phyloP scores from a whole-genome alignment of 2,329 filamentous ascomycete species.

The Fusarium acutatum region DNA sequence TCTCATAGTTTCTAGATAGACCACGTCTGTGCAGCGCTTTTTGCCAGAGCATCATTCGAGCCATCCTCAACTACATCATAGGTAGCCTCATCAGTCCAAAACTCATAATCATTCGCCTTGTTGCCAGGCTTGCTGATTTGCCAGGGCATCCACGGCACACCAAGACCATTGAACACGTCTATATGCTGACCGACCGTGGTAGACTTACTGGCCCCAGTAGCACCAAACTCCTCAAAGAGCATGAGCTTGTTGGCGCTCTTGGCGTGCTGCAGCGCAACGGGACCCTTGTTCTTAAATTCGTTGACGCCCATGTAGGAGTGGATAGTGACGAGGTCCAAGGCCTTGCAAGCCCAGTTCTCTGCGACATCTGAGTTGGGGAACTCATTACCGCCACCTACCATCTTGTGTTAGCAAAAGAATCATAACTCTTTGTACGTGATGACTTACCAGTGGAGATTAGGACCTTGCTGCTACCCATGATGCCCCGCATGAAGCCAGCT shows the following conservation, averaged over 20 bases:
- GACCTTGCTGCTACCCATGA: not conserved
- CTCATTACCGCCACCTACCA: not conserved
- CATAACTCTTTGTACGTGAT: rapidly evolving
- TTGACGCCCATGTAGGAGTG: not conserved
- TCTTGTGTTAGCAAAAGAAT: not conserved
- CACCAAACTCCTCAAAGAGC: not conserved
- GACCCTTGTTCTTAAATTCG: not conserved
- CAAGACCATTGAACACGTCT: not conserved
- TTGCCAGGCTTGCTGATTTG: not conserved
- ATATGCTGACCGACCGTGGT: not conserved
- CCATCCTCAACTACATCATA: not conserved
- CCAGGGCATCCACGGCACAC: not conserved
- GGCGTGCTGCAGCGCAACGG: not conserved
- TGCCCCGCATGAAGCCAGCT: not conserved
- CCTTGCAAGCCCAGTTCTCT: not conserved
- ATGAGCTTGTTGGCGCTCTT: not conserved
- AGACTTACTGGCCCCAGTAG: not conserved
- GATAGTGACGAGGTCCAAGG: not conserved
- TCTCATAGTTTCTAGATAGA: not conserved
- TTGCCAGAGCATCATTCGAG: not conserved
- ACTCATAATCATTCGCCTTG: not conserved
- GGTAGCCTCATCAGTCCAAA: not conserved
- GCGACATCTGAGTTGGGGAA: not conserved
- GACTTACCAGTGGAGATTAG: not conserved
- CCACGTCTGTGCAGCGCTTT: not conserved